Base-by-base conservation (phyloP, 768 basidiomycete species). In the Leccinum boreale region DNA sequence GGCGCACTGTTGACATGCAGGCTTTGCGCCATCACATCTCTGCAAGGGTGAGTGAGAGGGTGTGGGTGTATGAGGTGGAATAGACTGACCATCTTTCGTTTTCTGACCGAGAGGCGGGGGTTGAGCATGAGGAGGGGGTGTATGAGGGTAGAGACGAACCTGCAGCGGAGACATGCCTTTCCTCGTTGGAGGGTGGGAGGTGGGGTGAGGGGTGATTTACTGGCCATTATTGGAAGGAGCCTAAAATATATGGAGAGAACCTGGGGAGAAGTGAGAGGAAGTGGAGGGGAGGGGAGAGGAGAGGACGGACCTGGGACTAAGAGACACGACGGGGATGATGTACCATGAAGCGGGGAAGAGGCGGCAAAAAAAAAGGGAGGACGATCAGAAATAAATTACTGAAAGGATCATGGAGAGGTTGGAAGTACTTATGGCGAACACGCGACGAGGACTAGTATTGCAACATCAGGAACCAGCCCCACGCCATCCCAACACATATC, bases 21-120 rank as follows among this genome's bases (percentile, higher is more conserved):
- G 90, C 69, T 89, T 90, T 48, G 66, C 66, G 60, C 89, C 90
- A 66, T 91, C 90, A 68, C 90, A 92, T 73, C 87, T 80, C 90
- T 92, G 62, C 9, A 59, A 21, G 55, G 56, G 0, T 36, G 42
- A 0, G 5, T 65, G 58, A 69, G 64, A 52, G 60, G 35, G 58
- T 31, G 42, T 47, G 4, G 17, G 45, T 1, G 19, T 50, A 49
- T 11, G 53, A 52, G 28, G 28, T 19, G 36, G 23, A 39, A 49
- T 29, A 48, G 51, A 63, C 69, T 48, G 57, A 84, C 86, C 86
- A 87, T 87, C 73, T 87, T 87, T 61, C 86, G 79, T 72, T 87
- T 87, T 72, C 86, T 87, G 63, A 58, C 54, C 52, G 59, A 51
- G 17, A 51, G 28, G 54, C 35, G 56, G 15, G 5, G n/a, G 52